Percentiles rank a stretch among this genome's conserved stretches.
Evolutionary conservation across 1,284 basidiomycete species (phyloP).

Genomic region (Malassezia sympodialis): DNA sequence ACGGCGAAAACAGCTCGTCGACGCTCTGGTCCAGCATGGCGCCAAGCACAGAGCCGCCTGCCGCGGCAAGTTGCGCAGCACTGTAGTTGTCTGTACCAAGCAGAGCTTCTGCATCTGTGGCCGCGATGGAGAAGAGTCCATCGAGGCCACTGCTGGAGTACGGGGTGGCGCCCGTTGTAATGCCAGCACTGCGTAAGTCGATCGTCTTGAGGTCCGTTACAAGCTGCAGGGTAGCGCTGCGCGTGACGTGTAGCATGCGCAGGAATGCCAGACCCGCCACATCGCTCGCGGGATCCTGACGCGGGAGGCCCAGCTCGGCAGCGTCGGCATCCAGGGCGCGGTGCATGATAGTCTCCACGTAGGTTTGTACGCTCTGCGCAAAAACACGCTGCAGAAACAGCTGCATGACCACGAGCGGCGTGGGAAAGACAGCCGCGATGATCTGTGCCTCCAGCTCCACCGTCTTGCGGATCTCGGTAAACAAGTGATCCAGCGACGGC

Average conservation of each 20-base stretch:
- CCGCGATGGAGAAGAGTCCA: conserved; percentile 7
- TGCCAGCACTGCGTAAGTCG: conserved; percentile 57
- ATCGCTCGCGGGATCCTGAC: conserved; percentile 8
- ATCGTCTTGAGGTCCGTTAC: conserved; percentile 88
- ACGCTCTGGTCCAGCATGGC: conserved; percentile 85
- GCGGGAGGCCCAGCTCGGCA: neutral
- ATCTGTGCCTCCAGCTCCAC: conserved; percentile 95
- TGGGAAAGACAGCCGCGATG: conserved; percentile 95
- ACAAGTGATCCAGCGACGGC: conserved; percentile 66
- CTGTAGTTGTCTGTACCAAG: conserved; percentile 21
- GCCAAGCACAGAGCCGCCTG: conserved; percentile 28
- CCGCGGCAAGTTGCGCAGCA: conserved; percentile 23
- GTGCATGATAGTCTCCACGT: conserved; percentile 45
- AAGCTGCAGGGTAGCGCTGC: conserved; percentile 65
- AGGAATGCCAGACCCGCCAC: conserved; percentile 62
- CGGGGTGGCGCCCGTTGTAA: conserved; percentile 16
- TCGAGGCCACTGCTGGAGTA: conserved; percentile 1
- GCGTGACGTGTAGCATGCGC: conserved; percentile 77
- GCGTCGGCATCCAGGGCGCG: conserved; percentile 20
- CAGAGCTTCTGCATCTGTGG: conserved; percentile 10
- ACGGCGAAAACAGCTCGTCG: conserved; percentile 92
- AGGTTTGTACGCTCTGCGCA: conserved; percentile 63
- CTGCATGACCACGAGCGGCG: conserved; percentile 94
- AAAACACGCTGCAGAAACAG: conserved; percentile 96
- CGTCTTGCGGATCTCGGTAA: conserved; percentile 76